Base-by-base conservation (phyloP, 371 early-diverging fungal genomes). In the Mortierella sp. region DNA sequence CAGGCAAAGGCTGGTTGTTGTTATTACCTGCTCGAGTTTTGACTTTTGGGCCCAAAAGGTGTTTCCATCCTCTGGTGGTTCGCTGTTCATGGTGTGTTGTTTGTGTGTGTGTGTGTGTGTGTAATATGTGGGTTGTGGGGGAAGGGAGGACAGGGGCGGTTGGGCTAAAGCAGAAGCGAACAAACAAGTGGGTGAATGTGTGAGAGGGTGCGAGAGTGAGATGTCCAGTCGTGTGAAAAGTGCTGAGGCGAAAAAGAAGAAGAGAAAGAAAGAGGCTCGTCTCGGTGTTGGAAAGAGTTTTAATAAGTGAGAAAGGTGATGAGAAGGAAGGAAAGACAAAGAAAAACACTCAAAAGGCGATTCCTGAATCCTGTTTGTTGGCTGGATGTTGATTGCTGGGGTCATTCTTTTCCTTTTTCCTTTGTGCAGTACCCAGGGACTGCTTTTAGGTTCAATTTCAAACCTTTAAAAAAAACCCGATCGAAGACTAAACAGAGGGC, bases 31-130 rank as follows among this genome's bases (percentile, higher is more conserved):
- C 76, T 90, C 89, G 8, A 89, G 68, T 3, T 79, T 77, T 18
- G 90, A 81, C 74, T 89, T 89, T 72, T 90, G 89, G 24, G 88
- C 89, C 78, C 85, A 88, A 49, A 90, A 78, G 54, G 82, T 80
- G 7, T 84, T 89, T 56, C 83, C 71, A 29, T 87, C 83, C 73
- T 84, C 88, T 74, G 88, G 87, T 72, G 88, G 88, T 60, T 83
- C 83, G 60, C 65, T 78, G 76, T 82, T 85, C 79, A 85, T 85
- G 72, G 24, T 41, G 2, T 63, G 16, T 56, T 24, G 56, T n/a
- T 32, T 38, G 68, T 38, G 43, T 56, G n/a, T 56, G 14, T 55
- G 3, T 38, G 65, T 2, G 65, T 35, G 5, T 63, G 38, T 35
- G 8, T 18, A 35, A 27, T 18, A 6, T 68, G 65, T 65, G 56